phyloP scores from a whole-genome alignment of 2,329 filamentous ascomycete genomes.

The Colletotrichum lentis region DNA sequence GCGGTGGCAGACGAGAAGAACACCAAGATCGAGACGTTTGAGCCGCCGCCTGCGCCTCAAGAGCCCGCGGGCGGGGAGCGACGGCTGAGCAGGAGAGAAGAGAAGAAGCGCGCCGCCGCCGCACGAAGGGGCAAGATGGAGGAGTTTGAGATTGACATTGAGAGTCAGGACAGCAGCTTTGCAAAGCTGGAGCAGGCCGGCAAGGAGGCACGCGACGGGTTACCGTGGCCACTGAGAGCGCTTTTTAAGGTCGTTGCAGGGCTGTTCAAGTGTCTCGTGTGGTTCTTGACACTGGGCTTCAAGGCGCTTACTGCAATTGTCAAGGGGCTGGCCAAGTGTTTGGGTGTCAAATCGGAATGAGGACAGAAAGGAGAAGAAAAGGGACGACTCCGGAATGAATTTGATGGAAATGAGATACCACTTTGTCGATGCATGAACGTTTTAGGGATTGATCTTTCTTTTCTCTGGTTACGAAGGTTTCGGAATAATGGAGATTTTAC shows the following conservation, averaged over 20 bases:
- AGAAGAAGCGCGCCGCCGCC: constrained; percentile 38
- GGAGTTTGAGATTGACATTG: constrained; percentile 68
- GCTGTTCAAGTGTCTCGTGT: constrained; percentile 66
- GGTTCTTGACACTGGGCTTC: constrained; percentile 64
- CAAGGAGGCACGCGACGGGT: constrained; percentile 55
- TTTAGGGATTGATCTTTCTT: constrained; percentile 1
- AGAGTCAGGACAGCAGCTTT: constrained; percentile 65
- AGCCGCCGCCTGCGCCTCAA: constrained; percentile 60
- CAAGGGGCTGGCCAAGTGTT: constrained; percentile 59
- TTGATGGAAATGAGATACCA: constrained; percentile 33
- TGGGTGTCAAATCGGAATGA: constrained; percentile 46
- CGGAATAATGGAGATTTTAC: constrained; percentile 25
- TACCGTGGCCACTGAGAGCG: constrained; percentile 59
- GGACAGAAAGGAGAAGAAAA: constrained; percentile 1
- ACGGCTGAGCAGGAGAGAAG: constrained; percentile 44
- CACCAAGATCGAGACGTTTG: constrained; percentile 61
- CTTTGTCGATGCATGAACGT: constrained; percentile 24
- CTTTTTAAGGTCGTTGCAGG: constrained; percentile 61
- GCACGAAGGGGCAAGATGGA: constrained; percentile 56
- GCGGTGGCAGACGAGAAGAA: constrained; percentile 65
- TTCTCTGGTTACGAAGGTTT: constrained; percentile 3
- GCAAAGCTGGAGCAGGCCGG: constrained; percentile 50
- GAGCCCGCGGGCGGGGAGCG: constrained; percentile 40
- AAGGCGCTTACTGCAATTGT: constrained; percentile 62
- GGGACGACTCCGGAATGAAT: not conserved